Base-by-base conservation (phyloP, 2,329 filamentous ascomycete species). In the Myriosclerotinia duriaeana region DNA sequence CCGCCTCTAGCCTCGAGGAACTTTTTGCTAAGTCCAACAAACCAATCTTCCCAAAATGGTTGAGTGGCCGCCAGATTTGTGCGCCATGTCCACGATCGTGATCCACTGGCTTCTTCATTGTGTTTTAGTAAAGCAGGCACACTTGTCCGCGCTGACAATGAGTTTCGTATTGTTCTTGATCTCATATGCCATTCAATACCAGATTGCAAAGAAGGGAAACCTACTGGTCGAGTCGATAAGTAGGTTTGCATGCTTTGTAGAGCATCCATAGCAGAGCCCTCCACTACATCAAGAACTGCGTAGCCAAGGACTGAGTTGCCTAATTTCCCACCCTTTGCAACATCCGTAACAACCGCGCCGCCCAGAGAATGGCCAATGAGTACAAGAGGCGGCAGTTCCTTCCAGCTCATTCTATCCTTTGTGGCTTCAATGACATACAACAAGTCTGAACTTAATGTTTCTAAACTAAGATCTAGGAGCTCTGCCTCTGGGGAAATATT, bases 121-220 rank as follows among this genome's bases (percentile, higher is more conserved):
- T 83, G 79, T 3, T 79, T 81, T 64, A 98, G 80, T 15, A 99
- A 79, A 2, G 89, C 89, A 0, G 95, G 95, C 14, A 98, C 95
- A 56, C 91, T 96, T 1, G 89, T 91, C 58, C 92, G 84, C 2
- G 95, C 95, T n/a, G 92, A 95, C 36, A 87, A 84, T 3, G 85
- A 84, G 76, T 95, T 95, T 67, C 95, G 86, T 71, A 99, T 85
- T 15, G 94, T 97, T 55, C 95, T 86, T 14, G 92, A 93, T 53
- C 93, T 88, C 34, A 93, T 87, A 77, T 99, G 95, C 95, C 95
- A 99, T 74, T 96, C 92, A 71, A 99, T 92, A 8, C 89, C 94
- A 5, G 90, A 86, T 70, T 90, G 84, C 22, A 97, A 72, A 15
- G 87, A 89, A n/a, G 87, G 81, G 74, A 99, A 99, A 2, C 88